Evolutionary conservation across 306 rosid genomes (phyloP).

Genomic region (Rosa multiflora): DNA sequence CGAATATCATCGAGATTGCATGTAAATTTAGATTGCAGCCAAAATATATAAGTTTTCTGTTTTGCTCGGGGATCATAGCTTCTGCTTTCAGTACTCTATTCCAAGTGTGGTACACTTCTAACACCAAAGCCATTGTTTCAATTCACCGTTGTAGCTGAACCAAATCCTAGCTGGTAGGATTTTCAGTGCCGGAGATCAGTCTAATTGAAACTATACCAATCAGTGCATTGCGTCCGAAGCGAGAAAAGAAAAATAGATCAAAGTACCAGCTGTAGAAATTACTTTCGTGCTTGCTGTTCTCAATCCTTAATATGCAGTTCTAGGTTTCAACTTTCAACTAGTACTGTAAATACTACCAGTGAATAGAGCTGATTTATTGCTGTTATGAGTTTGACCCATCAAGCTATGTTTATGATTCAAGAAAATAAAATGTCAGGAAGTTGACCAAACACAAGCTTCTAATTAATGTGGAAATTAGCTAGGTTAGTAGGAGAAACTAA

Average conservation of each 20-base stretch:
- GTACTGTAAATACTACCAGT: background rate
- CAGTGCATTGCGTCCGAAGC: background rate
- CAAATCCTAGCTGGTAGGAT: background rate
- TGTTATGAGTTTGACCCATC: background rate
- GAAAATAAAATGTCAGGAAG: background rate
- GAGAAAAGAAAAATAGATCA: background rate
- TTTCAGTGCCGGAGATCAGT: background rate
- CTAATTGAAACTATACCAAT: background rate
- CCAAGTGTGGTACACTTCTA: background rate
- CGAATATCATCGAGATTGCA: conserved; percentile 32
- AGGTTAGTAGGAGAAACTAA: background rate
- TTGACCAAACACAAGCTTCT: background rate
- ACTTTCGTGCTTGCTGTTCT: background rate
- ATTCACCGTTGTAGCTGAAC: background rate
- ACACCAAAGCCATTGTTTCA: background rate
- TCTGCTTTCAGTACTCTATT: background rate
- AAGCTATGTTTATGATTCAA: background rate
- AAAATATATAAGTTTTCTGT: background rate
- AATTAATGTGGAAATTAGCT: background rate
- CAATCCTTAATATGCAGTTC: background rate
- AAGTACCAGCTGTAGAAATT: background rate
- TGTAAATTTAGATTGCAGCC: conserved; percentile 37
- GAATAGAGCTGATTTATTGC: background rate
- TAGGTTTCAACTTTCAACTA: background rate
- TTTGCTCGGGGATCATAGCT: background rate